Evolutionary conservation across 352 stramenopile species (phyloP), one percentile per base, ranked within the genome.

Genomic region (Lagenidium sp.): DNA sequence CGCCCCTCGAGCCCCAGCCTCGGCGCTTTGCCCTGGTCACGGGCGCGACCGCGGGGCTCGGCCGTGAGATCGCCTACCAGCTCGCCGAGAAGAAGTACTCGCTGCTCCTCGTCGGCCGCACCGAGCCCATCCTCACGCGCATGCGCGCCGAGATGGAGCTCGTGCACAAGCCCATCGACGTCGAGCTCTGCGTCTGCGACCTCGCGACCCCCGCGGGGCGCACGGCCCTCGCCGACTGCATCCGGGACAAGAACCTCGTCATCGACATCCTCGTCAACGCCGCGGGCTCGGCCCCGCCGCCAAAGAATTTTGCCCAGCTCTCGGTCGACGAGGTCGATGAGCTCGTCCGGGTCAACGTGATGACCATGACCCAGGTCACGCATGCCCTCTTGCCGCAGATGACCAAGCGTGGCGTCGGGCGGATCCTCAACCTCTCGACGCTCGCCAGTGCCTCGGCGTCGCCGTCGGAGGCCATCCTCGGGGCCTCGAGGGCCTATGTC

Each of bases 181-280:
- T 80, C 11, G 39, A 81, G 8, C 61, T 79, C 36, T 87, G 75
- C 47, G 59, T 46, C 5, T 83, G 66, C 36, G 75, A 90, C 46
- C 39, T 93, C 38, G 45, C 60, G 10, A 85, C 63, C 2, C 29
- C 50, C 2, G 45, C 64, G 2, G 78, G 79, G 7, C 66, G 87
- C n/a, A 34, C 67, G 25, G 75, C 59, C 41, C 57, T 92, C 12
- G 36, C 84, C 6, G 45, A 61, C n/a, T 77, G 77, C 30, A 48
- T 90, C 7, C 46, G 60, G 21, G 50, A 76, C 28, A 73, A 83
- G 38, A 55, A 83, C 20, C 40, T 86, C 15, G 46, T 83, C 16
- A 56, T 95, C 37, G 82, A 94, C 36, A 82, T 95, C 29, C 65
- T 95, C 5, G 55, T 95, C 30, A 94, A 94, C 58, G 92, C 90